phyloP scores from a whole-genome alignment of 495 filamentous ascomycete genomes.

The Penicillium flavigenum region DNA sequence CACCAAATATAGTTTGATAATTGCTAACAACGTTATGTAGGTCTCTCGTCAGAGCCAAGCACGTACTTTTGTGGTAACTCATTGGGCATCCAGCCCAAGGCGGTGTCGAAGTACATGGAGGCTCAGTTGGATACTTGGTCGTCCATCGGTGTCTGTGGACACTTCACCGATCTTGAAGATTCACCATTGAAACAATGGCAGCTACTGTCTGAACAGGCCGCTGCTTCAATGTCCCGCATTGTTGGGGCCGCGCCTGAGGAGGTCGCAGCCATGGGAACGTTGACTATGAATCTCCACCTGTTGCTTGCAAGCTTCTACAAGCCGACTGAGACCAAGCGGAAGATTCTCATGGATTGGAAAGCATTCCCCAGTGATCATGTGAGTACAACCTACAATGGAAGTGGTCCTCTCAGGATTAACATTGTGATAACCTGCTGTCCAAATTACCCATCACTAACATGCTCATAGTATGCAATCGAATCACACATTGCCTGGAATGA shows the following conservation, averaged over 20 bases:
- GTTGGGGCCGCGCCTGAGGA: slow-evolving; percentile 77
- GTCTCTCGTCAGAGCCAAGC: slow-evolving; percentile 47
- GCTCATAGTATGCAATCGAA: slow-evolving; percentile 78
- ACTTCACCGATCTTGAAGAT: slow-evolving; percentile 77
- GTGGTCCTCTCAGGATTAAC: not conserved
- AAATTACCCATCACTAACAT: not conserved
- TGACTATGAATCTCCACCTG: slow-evolving; percentile 89
- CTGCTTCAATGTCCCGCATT: slow-evolving; percentile 71
- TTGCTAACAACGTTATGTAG: slow-evolving; percentile 27
- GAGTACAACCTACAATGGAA: slow-evolving; percentile 22
- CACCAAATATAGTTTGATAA: not conserved
- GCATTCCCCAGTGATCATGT: slow-evolving; percentile 94
- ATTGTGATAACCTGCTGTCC: not conserved
- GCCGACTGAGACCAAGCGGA: slow-evolving; percentile 69
- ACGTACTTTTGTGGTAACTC: slow-evolving; percentile 97
- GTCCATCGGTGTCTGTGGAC: slow-evolving; percentile 83
- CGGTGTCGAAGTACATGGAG: slow-evolving; percentile 66
- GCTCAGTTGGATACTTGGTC: slow-evolving; percentile 86
- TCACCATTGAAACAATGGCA: slow-evolving; percentile 79
- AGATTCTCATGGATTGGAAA: slow-evolving; percentile 90
- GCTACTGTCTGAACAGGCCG: slow-evolving; percentile 69
- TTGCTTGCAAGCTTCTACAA: slow-evolving; percentile 89
- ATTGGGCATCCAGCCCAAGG: slow-evolving; percentile 82
- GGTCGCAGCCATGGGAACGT: slow-evolving; percentile 88
- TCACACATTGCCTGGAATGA: slow-evolving; percentile 82